These are phyloP conservation scores for Russula lepida DNA, from an alignment of 768 basidiomycete genomes.

Conservation along the genomic window DNA sequence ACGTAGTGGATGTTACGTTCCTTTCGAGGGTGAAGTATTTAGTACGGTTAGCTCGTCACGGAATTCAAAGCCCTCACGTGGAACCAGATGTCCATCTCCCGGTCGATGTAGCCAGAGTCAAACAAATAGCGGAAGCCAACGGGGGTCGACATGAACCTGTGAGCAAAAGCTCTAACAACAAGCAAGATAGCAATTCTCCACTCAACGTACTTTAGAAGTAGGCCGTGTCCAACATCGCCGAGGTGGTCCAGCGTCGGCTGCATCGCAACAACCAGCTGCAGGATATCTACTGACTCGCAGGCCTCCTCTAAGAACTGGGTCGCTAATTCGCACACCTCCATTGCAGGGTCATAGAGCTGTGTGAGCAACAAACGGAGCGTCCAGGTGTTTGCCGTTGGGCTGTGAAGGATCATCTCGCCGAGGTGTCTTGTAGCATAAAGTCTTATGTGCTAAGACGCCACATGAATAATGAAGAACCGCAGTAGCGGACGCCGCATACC, in stretches of 20 bases:
- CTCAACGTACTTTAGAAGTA: constrained; percentile 69
- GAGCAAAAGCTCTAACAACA: background rate
- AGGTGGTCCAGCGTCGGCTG: constrained; percentile 93
- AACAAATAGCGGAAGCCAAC: constrained; percentile 90
- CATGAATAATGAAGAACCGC: background rate
- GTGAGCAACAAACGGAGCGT: constrained; percentile 85
- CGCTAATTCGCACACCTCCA: constrained; percentile 86
- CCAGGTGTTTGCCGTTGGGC: constrained; percentile 69
- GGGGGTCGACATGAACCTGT: constrained; percentile 88
- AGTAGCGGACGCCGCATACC: constrained; percentile 33
- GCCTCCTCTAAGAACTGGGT: constrained; percentile 85
- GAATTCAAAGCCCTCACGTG: constrained; percentile 52
- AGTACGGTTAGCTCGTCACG: background rate
- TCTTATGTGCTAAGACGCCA: constrained; percentile 59
- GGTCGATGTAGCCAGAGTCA: constrained; percentile 85
- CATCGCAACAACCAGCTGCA: constrained; percentile 89
- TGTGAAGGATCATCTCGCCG: constrained; percentile 66
- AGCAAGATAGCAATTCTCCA: background rate
- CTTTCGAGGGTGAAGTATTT: constrained; percentile 34
- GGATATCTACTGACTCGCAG: constrained; percentile 73
- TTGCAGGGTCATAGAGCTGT: constrained; percentile 88
- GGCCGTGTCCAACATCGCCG: constrained; percentile 82
- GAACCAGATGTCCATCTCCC: constrained; percentile 96
- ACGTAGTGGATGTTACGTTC: constrained; percentile 92
- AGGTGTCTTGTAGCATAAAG: constrained; percentile 84